A percentile compares a stretch with the other conserved stretches of the same genome.
Conservation (phyloP, 2,329 filamentous ascomycete species). For the Pseudomassariella vexata region DNA sequence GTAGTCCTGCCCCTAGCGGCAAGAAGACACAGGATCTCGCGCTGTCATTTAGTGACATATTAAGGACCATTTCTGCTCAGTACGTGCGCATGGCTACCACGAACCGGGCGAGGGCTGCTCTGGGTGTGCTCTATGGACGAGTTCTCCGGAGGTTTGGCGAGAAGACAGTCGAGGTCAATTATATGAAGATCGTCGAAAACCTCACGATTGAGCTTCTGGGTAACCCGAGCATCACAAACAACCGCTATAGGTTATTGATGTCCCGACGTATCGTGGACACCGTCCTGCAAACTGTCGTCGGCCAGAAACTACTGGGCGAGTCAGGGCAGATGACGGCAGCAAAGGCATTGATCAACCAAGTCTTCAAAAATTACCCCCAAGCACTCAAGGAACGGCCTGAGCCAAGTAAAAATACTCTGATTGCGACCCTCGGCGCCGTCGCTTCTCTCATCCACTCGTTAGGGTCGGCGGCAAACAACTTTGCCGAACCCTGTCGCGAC, state of each 20-base stretch:
- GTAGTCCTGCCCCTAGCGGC: slow-evolving; percentile 60
- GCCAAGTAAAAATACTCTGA: slow-evolving; percentile 80
- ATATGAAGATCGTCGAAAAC: slow-evolving; percentile 74
- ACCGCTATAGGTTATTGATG: slow-evolving; percentile 81
- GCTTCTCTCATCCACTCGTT: slow-evolving; percentile 72
- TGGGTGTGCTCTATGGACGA: slow-evolving; percentile 82
- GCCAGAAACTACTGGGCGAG: slow-evolving; percentile 77
- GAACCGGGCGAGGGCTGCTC: slow-evolving; percentile 73
- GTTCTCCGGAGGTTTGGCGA: slow-evolving; percentile 75
- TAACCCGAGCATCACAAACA: slow-evolving; percentile 68
- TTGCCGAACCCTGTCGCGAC: slow-evolving; percentile 82
- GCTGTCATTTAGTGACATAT: slow-evolving; percentile 70
- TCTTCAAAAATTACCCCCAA: slow-evolving; percentile 93
- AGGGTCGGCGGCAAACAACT: slow-evolving; percentile 72
- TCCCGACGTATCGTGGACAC: slow-evolving; percentile 80
- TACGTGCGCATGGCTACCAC: slow-evolving; percentile 75
- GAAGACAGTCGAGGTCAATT: slow-evolving; percentile 76
- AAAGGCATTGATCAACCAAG: slow-evolving; percentile 74
- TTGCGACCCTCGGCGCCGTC: slow-evolving; percentile 72
- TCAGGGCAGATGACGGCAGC: slow-evolving; percentile 81
- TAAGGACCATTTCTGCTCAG: slow-evolving; percentile 72
- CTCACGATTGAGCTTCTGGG: slow-evolving; percentile 76
- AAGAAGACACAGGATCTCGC: slow-evolving; percentile 69
- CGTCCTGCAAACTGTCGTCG: slow-evolving; percentile 78
- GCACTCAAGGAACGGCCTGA: slow-evolving; percentile 80